Conservation (phyloP, 257 asterid genomes). For the Scutellaria galericulata region DNA sequence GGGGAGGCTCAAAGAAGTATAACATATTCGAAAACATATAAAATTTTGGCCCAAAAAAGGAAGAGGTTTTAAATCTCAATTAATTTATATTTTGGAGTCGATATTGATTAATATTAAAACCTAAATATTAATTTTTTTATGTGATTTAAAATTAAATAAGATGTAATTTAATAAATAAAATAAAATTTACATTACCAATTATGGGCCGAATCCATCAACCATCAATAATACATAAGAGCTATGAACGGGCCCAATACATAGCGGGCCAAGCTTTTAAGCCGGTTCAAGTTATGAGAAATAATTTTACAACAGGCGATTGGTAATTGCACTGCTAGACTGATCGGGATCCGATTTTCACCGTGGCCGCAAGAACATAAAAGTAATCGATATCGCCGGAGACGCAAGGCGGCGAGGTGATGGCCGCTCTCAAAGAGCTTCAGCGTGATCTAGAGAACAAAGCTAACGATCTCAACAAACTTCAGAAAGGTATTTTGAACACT, state of each 20-base stretch:
- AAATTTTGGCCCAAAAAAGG: too few species aligned
- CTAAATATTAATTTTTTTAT: too few species aligned
- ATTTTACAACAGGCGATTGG: not conserved
- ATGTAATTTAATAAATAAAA: too few species aligned
- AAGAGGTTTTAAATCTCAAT: too few species aligned
- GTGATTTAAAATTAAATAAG: too few species aligned
- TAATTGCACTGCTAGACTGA: conserved; percentile 8
- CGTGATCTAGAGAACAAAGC: conserved; percentile 93
- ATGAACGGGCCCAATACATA: not conserved
- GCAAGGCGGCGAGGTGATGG: conserved; percentile 47
- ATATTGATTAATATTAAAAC: too few species aligned
- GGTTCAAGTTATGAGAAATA: not conserved
- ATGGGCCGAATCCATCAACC: not conserved
- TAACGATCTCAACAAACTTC: conserved; percentile 75
- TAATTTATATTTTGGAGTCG: too few species aligned
- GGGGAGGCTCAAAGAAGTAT: too few species aligned
- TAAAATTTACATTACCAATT: too few species aligned
- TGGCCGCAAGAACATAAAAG: conserved; percentile 23
- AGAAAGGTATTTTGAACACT: conserved; percentile 54
- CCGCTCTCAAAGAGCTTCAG: conserved; percentile 66
- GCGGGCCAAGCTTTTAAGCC: conserved; percentile 19
- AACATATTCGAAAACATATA: too few species aligned
- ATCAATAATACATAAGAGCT: too few species aligned
- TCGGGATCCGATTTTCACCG: conserved; percentile 33
- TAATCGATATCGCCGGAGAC: conserved; percentile 25